Percentiles rank a stretch among this genome's conserved stretches.
These are phyloP conservation scores for Rhododendron simsii DNA, from an alignment of 148 eudicot genomes.

Conservation along the genomic window DNA sequence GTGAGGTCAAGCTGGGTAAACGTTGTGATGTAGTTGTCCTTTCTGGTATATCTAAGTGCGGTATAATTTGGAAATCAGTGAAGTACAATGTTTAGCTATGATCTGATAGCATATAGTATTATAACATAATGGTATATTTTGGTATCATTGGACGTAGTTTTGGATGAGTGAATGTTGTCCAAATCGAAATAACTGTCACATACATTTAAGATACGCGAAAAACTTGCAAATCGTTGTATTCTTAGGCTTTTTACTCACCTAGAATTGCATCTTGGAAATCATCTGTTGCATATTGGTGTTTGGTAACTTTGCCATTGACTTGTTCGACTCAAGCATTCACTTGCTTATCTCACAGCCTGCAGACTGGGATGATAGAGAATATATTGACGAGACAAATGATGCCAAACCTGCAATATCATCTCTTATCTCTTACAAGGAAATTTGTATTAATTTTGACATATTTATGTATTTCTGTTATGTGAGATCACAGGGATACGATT, in stretches of 20 bases:
- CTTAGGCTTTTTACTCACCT: not conserved
- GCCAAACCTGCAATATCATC: conserved; percentile 75
- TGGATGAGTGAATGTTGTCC: too few species aligned
- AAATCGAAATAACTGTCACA: too few species aligned
- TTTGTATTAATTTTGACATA: not conserved
- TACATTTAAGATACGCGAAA: too few species aligned
- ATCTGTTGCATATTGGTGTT: not conserved
- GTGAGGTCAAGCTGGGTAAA: too few species aligned
- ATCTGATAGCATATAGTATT: too few species aligned
- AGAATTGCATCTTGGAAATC: not conserved
- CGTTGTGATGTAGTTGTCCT: too few species aligned
- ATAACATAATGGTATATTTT: too few species aligned
- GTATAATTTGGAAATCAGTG: too few species aligned
- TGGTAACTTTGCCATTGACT: not conserved
- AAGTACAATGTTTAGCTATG: too few species aligned
- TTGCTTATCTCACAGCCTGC: conserved; percentile 58
- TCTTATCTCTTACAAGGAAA: not conserved
- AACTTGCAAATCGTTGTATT: not conserved
- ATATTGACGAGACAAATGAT: conserved; percentile 73
- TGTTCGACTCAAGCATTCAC: not conserved
- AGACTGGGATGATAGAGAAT: conserved; percentile 90
- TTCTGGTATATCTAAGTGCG: too few species aligned
- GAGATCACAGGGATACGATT: conserved; percentile 78
- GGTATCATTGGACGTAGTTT: too few species aligned
- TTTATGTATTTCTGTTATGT: conserved; percentile 1